phyloP scores from a whole-genome alignment of 2,329 filamentous ascomycete species.

The Metarhizium humberi region DNA sequence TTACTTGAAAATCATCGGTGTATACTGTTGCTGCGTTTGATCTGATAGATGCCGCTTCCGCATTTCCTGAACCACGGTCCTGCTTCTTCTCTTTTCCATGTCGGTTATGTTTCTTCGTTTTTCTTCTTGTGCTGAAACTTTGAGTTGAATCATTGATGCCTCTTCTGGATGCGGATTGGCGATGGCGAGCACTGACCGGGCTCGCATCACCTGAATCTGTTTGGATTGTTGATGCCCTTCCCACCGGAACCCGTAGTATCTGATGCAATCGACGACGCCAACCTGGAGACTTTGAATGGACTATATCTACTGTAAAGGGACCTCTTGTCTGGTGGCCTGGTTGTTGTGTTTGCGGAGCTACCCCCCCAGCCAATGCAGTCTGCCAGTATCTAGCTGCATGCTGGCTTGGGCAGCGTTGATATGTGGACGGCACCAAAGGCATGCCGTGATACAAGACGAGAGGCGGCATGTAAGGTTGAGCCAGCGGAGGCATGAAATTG shows the following conservation, averaged over 20 bases:
- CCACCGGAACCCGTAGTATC: slow-evolving; percentile 19
- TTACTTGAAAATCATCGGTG: slow-evolving; percentile 24
- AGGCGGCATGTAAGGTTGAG: not conserved
- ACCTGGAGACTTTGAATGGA: slow-evolving; percentile 8
- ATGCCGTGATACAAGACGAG: not conserved
- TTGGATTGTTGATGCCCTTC: slow-evolving; percentile 26
- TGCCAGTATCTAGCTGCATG: not conserved
- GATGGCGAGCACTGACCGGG: not conserved
- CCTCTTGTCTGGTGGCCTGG: not conserved
- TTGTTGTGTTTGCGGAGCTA: not conserved
- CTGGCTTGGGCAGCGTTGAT: not conserved
- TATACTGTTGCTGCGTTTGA: slow-evolving; percentile 25
- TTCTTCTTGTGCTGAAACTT: not conserved
- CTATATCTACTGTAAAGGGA: not conserved
- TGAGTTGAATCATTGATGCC: not conserved
- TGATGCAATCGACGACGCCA: slow-evolving; percentile 20
- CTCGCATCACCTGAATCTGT: slow-evolving; percentile 16
- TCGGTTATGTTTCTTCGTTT: not conserved
- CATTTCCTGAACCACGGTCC: not conserved
- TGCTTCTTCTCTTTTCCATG: not conserved
- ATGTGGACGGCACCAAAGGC: not conserved
- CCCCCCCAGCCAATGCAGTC: not conserved
- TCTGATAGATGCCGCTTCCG: slow-evolving; percentile 11
- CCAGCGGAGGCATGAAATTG: not conserved
- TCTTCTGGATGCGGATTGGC: not conserved